Base-by-base conservation (phyloP, 306 rosid genomes). In the Acacia crassicarpa region DNA sequence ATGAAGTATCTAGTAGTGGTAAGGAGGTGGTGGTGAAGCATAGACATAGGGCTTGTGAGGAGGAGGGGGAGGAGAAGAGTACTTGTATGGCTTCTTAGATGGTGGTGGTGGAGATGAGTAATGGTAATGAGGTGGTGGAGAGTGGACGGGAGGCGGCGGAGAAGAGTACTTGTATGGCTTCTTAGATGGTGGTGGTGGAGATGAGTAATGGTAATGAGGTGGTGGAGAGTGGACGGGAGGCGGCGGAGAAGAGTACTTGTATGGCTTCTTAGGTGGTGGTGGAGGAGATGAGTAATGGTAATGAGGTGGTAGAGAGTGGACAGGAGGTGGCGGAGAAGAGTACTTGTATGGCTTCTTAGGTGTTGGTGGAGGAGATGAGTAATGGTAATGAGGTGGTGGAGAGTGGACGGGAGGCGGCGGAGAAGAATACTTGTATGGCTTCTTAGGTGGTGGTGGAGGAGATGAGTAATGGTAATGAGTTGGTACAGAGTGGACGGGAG, bases 21-120 rank as follows among this genome's bases (percentile, higher is more conserved):
- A 70, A 17, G 91, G 91, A 23, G 91, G 93, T 67, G 93, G 90
- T 22, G 97, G 97, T 19, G 97, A 91, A 8, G 91, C 41, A 69
- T 91, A 92, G 85, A 80, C 4, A 78, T 87, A 87, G 19, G 49
- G 73, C 73, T 40, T 84, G 79, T 14, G 86, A 15, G 72, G 90
- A 3, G 33, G 85, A 1, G 86, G 82, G 0, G 82, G 86, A 0
- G 85, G 81, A 0, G 84, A 76, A 1, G 48, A 8, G 27, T 56
- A 56, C 11, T 56, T 7, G 62, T 56, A 56, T 0, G 81, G 67
- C 16, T 72, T 14, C 69, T 56, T 71, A 0, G 82, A 74, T 6
- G 67, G 67, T 11, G 82, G 85, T 1, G 84, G 80, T 0, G 85
- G 82, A 4, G 85, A 38, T 1, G 67, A 43, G 35, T 81, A 81